Conservation (phyloP, 1,284 basidiomycete genomes). For the Cutaneotrichosporon cavernicola region DNA sequence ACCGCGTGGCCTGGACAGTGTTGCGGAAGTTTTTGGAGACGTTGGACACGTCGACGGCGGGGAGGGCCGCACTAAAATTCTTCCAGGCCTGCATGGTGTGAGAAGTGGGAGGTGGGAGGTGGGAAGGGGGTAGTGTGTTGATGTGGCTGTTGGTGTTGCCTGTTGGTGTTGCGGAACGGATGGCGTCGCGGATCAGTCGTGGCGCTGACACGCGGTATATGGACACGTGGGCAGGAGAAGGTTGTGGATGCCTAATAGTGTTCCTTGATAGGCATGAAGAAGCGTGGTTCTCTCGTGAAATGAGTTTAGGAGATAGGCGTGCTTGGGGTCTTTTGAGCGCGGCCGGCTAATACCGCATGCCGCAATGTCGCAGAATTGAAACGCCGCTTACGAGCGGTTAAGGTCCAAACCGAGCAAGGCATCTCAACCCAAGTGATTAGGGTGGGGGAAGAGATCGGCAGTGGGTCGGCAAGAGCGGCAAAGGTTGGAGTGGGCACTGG, state of each 20-base stretch:
- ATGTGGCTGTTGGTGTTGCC: background rate
- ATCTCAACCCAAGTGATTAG: no score
- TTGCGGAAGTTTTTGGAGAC: slow-evolving; percentile 79
- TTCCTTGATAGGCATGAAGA: background rate
- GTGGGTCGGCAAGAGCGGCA: no score
- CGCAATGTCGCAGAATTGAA: no score
- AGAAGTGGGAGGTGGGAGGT: background rate
- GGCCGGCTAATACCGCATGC: no score
- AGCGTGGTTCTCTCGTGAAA: no score
- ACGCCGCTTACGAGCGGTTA: no score
- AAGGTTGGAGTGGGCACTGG: background rate
- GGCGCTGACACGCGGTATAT: background rate
- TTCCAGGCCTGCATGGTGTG: slow-evolving; percentile 48
- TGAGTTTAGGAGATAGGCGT: no score
- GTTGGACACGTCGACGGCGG: slow-evolving; percentile 49
- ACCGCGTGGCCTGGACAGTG: slow-evolving; percentile 79
- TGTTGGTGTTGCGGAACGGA: background rate
- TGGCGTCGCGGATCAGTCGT: background rate
- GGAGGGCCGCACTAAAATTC: slow-evolving; percentile 46
- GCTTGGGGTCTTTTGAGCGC: no score
- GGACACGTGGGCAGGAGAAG: background rate
- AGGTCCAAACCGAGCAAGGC: no score
- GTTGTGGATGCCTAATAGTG: background rate
- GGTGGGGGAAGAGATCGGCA: no score
- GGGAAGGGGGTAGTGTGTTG: background rate